Evolutionary conservation across 495 filamentous ascomycete species (phyloP).

Genomic region (Penicillium chermesinum): DNA sequence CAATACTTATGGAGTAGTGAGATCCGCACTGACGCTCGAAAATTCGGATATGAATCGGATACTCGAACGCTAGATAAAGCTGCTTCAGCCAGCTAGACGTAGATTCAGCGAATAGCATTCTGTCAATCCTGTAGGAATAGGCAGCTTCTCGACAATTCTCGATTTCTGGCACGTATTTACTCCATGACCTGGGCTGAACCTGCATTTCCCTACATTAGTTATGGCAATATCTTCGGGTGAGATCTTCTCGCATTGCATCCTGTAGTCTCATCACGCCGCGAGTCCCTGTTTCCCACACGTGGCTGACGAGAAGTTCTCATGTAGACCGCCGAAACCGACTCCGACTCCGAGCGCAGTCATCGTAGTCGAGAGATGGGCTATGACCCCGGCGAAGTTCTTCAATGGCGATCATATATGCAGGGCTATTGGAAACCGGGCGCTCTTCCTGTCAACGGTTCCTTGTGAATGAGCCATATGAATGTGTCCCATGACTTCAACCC

Average conservation of each 20-base stretch:
- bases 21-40: background rate
- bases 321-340: constrained; percentile 15
- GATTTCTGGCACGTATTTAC: background rate
- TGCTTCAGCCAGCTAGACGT: background rate
- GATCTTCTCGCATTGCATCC: background rate
- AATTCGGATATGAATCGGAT: constrained; percentile 4
- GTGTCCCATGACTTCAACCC: too few relatives aligned
- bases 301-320: background rate
- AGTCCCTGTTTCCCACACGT: background rate
- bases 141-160: constrained; percentile 7
- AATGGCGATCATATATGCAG: too few relatives aligned
- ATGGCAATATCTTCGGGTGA: background rate
- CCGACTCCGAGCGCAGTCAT: constrained; percentile 15
- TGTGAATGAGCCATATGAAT: too few relatives aligned
- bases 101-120: constrained; percentile 1
- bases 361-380: too few relatives aligned
- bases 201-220: background rate
- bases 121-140: constrained; percentile 9
- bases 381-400: too few relatives aligned
- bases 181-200: background rate
- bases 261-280: background rate
- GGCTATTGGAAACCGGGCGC: background rate
- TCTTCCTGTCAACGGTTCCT: too few relatives aligned
- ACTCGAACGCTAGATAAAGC: too few relatives aligned
- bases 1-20: constrained; percentile 1